Base-by-base conservation (phyloP, 805 yeast species). In the Myxozyma sirexii region DNA sequence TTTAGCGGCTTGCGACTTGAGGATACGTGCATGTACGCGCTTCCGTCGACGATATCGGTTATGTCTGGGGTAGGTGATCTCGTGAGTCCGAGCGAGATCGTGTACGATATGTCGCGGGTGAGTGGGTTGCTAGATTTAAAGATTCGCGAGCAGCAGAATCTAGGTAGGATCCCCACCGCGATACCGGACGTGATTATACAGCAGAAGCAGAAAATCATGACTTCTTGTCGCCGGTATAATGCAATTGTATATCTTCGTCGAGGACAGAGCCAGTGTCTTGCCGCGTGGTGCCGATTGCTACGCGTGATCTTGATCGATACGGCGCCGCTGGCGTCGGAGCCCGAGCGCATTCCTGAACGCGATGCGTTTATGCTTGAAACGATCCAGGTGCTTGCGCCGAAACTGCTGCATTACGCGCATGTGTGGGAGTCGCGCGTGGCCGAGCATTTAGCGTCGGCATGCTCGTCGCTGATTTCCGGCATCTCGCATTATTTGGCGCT, bases 221-320 rank as follows among this genome's bases (percentile, higher is more conserved):
- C n/a, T 3, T 6, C 27, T 4, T 61, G 65, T 39, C 44, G 49
- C 7, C 47, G 59, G 33, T 59, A 38, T 35, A 61, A 61, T 33
- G 47, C 57, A 7, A 37, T 61, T 17, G 59, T 43, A 42, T 46
- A 42, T 13, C 54, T 70, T 19, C 60, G 72, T 8, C 71, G 77
- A 1, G 75, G 78, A 7, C 94, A 87, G 62, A 74, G 87, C 48
- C 74, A 80, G 13, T 83, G 86, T 58, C 74, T 93, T 29, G 90
- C 86, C 68, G 82, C 96, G 0, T 93, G 98, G 98, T 85, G 86
- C 23, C 86, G 85, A 65, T 72, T 92, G 51, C 84, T 90, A 24
- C 90, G 90, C 62, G 83, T 90, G 2, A 74, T 90, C 46, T 84
- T 89, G 3, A 78, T 84, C 3, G 91, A 86, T 71, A 84, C 84